Conservation (phyloP, 1,139 yeast species). For the Geotrichum restrictum region DNA sequence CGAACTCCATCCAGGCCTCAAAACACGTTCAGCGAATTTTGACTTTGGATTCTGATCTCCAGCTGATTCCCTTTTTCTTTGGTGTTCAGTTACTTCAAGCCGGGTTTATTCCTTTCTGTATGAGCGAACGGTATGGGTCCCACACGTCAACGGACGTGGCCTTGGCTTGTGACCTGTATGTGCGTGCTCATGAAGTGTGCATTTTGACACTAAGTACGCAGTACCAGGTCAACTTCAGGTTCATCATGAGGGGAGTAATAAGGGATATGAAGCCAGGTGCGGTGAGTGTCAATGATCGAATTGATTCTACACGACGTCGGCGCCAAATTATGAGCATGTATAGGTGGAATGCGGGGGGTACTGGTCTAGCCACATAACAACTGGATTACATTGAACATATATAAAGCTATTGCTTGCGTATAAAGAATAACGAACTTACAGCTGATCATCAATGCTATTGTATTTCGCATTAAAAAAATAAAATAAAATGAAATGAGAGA, state of each 20-base stretch:
- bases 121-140: slow-evolving; percentile 34
- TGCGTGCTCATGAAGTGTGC: slow-evolving; percentile 38
- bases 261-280: slow-evolving; percentile 22
- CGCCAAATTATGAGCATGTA: slow-evolving; percentile 34
- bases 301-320: slow-evolving; percentile 30
- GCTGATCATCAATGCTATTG: too few species aligned
- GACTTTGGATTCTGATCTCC: slow-evolving; percentile 31
- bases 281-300: slow-evolving; percentile 22
- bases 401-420: too few species aligned
- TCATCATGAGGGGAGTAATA: slow-evolving; percentile 35
- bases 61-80: slow-evolving; percentile 33
- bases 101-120: slow-evolving; percentile 32
- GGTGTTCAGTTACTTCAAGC: slow-evolving; percentile 34
- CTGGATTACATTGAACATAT: too few species aligned
- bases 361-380: slow-evolving; percentile 29
- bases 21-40: slow-evolving; percentile 29
- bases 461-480: too few species aligned
- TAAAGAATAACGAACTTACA: too few species aligned
- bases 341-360: slow-evolving; percentile 36
- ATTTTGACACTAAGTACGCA: slow-evolving; percentile 37
- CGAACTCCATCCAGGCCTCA: slow-evolving; percentile 32
- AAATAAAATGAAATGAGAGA: too few species aligned
- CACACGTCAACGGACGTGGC: slow-evolving; percentile 35
- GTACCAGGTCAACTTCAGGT: slow-evolving; percentile 36
- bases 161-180: slow-evolving; percentile 35